Conservation (phyloP, 2,329 filamentous ascomycete genomes). For the Reticulascus tulasneorum region DNA sequence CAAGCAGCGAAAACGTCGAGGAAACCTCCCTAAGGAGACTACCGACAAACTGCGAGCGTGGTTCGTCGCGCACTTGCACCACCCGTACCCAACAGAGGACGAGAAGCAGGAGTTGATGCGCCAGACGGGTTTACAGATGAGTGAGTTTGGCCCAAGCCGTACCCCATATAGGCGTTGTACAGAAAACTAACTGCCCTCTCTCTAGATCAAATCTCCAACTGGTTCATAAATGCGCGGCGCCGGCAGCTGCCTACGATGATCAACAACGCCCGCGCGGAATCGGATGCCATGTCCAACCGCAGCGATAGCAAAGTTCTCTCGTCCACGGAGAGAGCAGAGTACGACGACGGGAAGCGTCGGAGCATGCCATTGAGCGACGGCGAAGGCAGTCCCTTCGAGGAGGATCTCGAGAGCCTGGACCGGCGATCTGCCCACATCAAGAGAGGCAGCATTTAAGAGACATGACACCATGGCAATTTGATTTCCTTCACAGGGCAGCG, state of each 20-base stretch:
- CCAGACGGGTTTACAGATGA: conserved; percentile 73
- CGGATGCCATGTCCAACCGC: conserved; percentile 36
- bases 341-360: conserved; percentile 31
- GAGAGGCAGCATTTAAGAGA: conserved; percentile 41
- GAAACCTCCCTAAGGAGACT: conserved; percentile 86
- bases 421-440: conserved; percentile 32
- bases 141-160: conserved; percentile 42
- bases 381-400: conserved; percentile 40
- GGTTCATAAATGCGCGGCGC: conserved; percentile 75
- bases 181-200: conserved; percentile 15
- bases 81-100: conserved; percentile 74
- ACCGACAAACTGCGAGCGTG: conserved; percentile 77
- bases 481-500: no score
- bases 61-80: conserved; percentile 73
- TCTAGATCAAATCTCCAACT: conserved; percentile 69
- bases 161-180: conserved; percentile 1
- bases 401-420: conserved; percentile 33
- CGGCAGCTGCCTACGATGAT: conserved; percentile 60
- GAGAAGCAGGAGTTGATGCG: conserved; percentile 80
- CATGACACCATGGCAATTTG: conserved; percentile 1
- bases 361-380: conserved; percentile 42
- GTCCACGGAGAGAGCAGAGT: conserved; percentile 34
- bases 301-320: conserved; percentile 32
- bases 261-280: conserved; percentile 50
- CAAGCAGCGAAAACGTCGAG: conserved; percentile 62